phyloP scores from a whole-genome alignment of 78 protist genomes.

The Protostelium mycophagum region DNA sequence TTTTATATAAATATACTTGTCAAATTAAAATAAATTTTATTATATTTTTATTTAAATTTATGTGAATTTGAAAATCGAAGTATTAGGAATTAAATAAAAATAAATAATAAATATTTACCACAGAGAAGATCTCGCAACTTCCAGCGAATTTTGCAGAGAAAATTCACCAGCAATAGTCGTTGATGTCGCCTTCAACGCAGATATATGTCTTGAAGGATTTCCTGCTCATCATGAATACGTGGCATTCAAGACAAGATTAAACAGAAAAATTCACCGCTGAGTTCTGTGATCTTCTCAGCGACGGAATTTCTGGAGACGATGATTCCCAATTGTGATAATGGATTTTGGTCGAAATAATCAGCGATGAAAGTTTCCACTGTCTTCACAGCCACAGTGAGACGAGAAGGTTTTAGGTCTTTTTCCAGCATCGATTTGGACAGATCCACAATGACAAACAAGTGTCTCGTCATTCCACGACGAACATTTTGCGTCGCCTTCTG shows the following conservation, averaged over 20 bases:
- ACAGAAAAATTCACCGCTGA: conserved; percentile 28
- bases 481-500: conserved; percentile 14
- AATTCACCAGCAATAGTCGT: conserved; percentile 63
- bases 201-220: conserved; percentile 22
- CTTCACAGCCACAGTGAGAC: conserved; percentile 23
- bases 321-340: conserved; percentile 73
- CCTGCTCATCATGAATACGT: background rate
- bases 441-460: conserved; percentile 64
- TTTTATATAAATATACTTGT: background rate
- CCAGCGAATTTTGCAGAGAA: conserved; percentile 75
- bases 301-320: conserved; percentile 45
- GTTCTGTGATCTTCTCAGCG: conserved; percentile 66
- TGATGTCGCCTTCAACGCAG: conserved; percentile 23
- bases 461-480: conserved; percentile 76
- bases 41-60: background rate
- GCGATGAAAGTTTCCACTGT: conserved; percentile 31
- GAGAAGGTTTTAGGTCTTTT: conserved; percentile 59
- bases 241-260: background rate
- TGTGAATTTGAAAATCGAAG: background rate
- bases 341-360: conserved; percentile 85
- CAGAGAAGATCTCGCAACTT: conserved; percentile 47
- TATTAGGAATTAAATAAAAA: background rate
- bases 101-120: conserved; percentile 4
- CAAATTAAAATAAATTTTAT: background rate
- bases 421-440: conserved; percentile 18